phyloP scores from a whole-genome alignment of 2,329 filamentous ascomycete genomes.

The Xylariaceae sp. region DNA sequence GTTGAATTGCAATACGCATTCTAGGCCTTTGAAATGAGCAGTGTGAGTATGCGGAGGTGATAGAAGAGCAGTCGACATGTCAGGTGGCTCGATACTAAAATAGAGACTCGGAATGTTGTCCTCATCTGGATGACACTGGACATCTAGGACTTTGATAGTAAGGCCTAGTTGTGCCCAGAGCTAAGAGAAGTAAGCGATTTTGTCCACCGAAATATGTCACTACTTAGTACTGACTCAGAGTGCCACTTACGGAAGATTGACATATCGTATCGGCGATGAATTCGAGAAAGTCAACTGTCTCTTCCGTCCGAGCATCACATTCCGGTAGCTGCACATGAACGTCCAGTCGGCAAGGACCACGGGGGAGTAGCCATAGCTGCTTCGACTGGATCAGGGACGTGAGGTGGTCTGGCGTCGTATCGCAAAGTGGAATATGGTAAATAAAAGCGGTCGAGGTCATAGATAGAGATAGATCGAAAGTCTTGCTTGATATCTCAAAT shows the following conservation, averaged over 20 bases:
- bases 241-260: conserved; percentile 23
- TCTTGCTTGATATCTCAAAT: conserved; percentile 21
- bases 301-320: conserved; percentile 4
- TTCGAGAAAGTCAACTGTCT: conserved; percentile 20
- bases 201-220: not conserved
- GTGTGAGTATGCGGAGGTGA: conserved; percentile 27
- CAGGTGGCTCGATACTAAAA: conserved; percentile 28
- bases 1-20: conserved; percentile 23
- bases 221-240: not conserved
- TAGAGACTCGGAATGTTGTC: conserved; percentile 27
- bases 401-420: conserved; percentile 16
- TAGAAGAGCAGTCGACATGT: conserved; percentile 29
- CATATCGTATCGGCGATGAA: conserved; percentile 24
- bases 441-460: conserved; percentile 25
- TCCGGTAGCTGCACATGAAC: conserved; percentile 18
- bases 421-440: conserved; percentile 15
- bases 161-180: conserved; percentile 29
- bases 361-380: conserved; percentile 26
- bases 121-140: conserved; percentile 21
- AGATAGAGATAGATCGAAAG: conserved; percentile 18
- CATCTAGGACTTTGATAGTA: conserved; percentile 19
- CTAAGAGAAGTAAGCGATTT: conserved; percentile 20
- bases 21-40: conserved; percentile 28
- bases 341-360: conserved; percentile 27
- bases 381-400: conserved; percentile 22